phyloP scores from a whole-genome alignment of 2,329 filamentous ascomycete genomes.

The Neonectria punicea region DNA sequence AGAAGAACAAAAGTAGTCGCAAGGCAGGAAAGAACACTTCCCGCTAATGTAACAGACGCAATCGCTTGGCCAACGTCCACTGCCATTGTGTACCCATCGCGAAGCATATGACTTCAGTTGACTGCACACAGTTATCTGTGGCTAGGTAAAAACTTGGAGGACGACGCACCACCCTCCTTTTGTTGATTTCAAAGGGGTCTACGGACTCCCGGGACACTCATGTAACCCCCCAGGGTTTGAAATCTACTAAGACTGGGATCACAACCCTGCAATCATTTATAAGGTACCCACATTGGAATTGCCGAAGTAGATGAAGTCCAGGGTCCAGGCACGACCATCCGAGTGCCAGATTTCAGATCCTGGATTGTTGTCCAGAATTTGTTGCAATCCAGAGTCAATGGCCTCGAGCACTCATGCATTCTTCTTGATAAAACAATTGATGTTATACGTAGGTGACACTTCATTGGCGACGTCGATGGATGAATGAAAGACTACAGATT shows the following conservation, averaged over 20 bases:
- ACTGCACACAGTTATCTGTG: not conserved
- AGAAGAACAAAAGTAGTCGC: slow-evolving; percentile 35
- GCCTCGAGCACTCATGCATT: not conserved
- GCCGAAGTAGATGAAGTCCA: not conserved
- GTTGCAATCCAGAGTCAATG: not conserved
- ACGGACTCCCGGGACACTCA: too few species aligned
- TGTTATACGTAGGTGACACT: not conserved
- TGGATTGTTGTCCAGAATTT: not conserved
- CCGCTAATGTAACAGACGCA: slow-evolving; percentile 37
- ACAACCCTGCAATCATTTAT: not conserved
- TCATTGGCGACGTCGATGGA: not conserved
- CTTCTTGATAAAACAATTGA: not conserved
- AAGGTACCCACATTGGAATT: not conserved
- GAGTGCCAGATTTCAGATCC: not conserved
- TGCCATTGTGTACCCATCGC: slow-evolving; percentile 2
- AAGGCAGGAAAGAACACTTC: slow-evolving; percentile 35
- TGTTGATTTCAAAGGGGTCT: not conserved
- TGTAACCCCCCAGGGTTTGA: not conserved
- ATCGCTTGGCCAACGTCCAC: slow-evolving; percentile 18
- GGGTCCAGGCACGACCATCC: not conserved
- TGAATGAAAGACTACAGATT: not conserved
- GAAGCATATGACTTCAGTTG: not conserved
- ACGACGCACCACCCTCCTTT: not conserved
- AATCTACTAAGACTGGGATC: not conserved
- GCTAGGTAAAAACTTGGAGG: not conserved